These are phyloP conservation scores for Amylostereum areolatum DNA, from an alignment of 1,284 basidiomycete species.

Conservation along the genomic window DNA sequence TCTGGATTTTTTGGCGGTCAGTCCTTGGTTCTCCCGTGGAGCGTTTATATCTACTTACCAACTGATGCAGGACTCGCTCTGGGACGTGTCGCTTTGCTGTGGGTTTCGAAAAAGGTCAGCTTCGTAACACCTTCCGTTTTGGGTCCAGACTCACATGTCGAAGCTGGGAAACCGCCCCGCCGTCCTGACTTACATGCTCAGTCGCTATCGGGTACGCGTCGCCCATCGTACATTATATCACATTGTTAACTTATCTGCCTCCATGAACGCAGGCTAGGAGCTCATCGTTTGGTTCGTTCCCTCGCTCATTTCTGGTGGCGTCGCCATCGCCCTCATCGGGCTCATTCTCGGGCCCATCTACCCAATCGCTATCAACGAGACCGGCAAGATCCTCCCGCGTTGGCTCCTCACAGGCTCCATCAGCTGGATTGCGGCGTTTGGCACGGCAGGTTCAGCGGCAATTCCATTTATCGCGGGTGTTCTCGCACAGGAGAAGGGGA, in stretches of 20 bases:
- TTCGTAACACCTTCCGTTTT: background rate
- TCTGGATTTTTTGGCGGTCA: constrained; percentile 28
- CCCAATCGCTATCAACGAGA: constrained; percentile 45
- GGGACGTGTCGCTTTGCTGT: constrained; percentile 38
- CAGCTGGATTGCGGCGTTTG: constrained; percentile 47
- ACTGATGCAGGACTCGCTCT: constrained; percentile 29
- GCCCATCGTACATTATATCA: background rate
- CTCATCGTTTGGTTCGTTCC: constrained; percentile 54
- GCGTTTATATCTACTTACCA: too few species aligned
- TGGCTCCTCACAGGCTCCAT: constrained; percentile 46
- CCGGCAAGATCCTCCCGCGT: constrained; percentile 38
- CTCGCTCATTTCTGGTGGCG: constrained; percentile 40
- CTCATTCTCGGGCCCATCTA: constrained; percentile 45
- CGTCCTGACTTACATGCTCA: constrained; percentile 30
- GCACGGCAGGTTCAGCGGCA: constrained; percentile 43
- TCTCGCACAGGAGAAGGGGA: constrained; percentile 42
- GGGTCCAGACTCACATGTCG: background rate
- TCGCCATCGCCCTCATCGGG: constrained; percentile 47
- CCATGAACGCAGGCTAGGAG: constrained; percentile 34
- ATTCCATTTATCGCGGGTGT: constrained; percentile 51
- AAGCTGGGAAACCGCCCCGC: constrained; percentile 36
- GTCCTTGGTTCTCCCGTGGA: constrained; percentile 1
- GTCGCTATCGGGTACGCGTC: constrained; percentile 27
- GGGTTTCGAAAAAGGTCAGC: constrained; percentile 40
- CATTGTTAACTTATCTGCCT: background rate